These are phyloP conservation scores for Leptomonas pyrrhocoris DNA, from an alignment of 208 protist species.

Conservation along the genomic window DNA sequence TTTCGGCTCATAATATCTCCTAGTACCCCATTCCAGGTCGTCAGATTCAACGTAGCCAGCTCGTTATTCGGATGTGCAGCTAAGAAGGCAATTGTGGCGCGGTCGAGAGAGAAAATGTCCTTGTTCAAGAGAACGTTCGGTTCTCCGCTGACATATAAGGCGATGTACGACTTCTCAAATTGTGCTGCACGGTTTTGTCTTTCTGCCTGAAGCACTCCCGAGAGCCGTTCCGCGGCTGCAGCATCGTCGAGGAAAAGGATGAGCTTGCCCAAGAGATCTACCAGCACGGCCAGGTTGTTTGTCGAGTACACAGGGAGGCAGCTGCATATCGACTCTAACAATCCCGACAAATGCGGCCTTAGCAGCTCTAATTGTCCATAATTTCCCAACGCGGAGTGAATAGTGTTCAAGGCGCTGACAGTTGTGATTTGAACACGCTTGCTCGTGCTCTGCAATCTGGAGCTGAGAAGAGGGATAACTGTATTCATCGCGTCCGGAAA, in stretches of 20 bases:
- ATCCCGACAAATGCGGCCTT: constrained; percentile 25
- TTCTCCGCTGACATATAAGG: constrained; percentile 52
- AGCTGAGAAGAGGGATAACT: constrained; percentile 48
- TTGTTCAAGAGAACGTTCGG: constrained; percentile 77
- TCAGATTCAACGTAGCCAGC: constrained; percentile 48
- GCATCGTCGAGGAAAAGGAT: constrained; percentile 30
- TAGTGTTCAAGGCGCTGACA: constrained; percentile 62
- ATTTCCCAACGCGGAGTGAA: constrained; percentile 44
- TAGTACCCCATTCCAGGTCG: constrained; percentile 60
- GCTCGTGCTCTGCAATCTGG: constrained; percentile 70
- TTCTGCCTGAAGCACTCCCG: constrained; percentile 47
- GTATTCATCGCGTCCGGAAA: constrained; percentile 32
- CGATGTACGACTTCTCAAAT: constrained; percentile 77
- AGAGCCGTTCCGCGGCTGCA: constrained; percentile 34
- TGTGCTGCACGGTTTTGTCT: constrained; percentile 35
- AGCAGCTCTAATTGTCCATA: constrained; percentile 35
- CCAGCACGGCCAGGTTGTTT: constrained; percentile 70
- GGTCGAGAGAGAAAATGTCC: constrained; percentile 86
- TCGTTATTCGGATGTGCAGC: constrained; percentile 45
- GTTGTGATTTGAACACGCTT: constrained; percentile 78
- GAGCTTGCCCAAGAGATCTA: constrained; percentile 48
- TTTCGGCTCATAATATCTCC: constrained; percentile 55
- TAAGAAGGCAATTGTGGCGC: constrained; percentile 56
- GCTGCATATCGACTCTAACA: constrained; percentile 42
- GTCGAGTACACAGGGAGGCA: constrained; percentile 83